A percentile compares a stretch with the other conserved stretches of the same genome.
phyloP scores from a whole-genome alignment of 1,284 basidiomycete species.

The Wallemia ichthyophaga region DNA sequence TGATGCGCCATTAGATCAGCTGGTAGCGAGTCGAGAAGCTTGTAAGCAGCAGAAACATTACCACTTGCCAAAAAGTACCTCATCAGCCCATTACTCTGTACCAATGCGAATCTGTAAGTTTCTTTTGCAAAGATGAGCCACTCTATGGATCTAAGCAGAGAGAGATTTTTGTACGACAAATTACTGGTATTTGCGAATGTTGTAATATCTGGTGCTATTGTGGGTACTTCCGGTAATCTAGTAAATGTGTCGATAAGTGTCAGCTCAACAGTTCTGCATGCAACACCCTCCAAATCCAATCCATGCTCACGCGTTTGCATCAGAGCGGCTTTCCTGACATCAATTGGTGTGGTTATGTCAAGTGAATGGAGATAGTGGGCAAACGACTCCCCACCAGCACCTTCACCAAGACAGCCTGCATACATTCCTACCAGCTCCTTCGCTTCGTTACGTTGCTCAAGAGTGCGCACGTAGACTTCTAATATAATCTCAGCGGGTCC shows the following conservation, averaged over 20 bases:
- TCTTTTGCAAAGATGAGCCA: conserved; percentile 59
- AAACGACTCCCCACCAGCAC: conserved; percentile 66
- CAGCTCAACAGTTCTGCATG: conserved; percentile 45
- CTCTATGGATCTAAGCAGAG: conserved; percentile 61
- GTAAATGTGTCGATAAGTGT: conserved; percentile 38
- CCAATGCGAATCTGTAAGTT: conserved; percentile 45
- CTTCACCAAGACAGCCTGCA: conserved; percentile 58
- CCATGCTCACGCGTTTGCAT: conserved; percentile 50
- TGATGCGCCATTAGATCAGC: conserved; percentile 22
- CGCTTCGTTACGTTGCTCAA: conserved; percentile 39
- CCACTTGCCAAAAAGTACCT: conserved; percentile 42
- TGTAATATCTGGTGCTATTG: conserved; percentile 29
- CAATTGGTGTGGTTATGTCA: conserved; percentile 32
- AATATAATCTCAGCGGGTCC: conserved; percentile 50
- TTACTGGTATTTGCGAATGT: conserved; percentile 15
- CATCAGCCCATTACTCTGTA: conserved; percentile 53
- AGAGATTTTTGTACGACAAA: conserved; percentile 24
- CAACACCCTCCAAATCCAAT: conserved; percentile 52
- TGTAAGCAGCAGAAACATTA: conserved; percentile 40
- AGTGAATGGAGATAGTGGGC: conserved; percentile 66
- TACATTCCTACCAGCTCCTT: conserved; percentile 75
- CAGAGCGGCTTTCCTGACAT: conserved; percentile 40
- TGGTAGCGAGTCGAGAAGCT: conserved; percentile 30
- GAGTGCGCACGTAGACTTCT: conserved; percentile 58
- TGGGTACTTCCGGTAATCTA: conserved; percentile 16